phyloP scores from a whole-genome alignment of 345 rosid species.

The Atalantia buxifolia region DNA sequence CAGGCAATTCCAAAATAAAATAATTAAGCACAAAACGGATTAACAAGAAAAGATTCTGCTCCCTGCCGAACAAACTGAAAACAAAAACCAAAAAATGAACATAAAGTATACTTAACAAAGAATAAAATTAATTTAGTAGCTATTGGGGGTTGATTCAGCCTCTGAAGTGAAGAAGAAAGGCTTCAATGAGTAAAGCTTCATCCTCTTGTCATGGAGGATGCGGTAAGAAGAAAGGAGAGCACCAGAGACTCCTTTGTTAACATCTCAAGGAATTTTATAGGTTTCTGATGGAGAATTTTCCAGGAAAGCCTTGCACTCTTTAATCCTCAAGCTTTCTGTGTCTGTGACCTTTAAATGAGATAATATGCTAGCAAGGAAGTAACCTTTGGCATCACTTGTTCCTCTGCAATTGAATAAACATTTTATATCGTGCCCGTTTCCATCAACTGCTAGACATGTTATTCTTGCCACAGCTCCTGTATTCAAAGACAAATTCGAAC shows the following conservation, averaged over 20 bases:
- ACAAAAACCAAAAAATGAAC: no score
- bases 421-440: conserved; percentile 32
- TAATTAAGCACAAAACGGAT: neutral
- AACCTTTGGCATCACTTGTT: conserved; percentile 31
- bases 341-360: conserved; percentile 14
- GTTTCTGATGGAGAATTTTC: conserved; percentile 21
- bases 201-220: conserved; percentile 21
- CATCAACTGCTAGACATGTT: conserved; percentile 29
- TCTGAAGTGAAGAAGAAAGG: conserved; percentile 30
- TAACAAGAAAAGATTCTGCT: neutral
- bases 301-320: conserved; percentile 40
- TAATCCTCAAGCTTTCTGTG: conserved; percentile 13
- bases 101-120: no score
- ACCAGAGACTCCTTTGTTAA: conserved; percentile 32
- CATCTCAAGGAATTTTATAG: conserved; percentile 27
- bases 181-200: conserved; percentile 23
- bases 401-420: conserved; percentile 24
- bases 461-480: conserved; percentile 42
- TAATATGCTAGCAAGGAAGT: conserved; percentile 25
- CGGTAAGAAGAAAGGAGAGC: conserved; percentile 23
- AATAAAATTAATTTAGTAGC: conserved; percentile 14
- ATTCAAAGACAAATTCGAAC: neutral
- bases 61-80: no score
- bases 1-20: neutral
- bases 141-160: conserved; percentile 10